phyloP scores from a whole-genome alignment of 768 basidiomycete genomes.

The Mycena latifolia region DNA sequence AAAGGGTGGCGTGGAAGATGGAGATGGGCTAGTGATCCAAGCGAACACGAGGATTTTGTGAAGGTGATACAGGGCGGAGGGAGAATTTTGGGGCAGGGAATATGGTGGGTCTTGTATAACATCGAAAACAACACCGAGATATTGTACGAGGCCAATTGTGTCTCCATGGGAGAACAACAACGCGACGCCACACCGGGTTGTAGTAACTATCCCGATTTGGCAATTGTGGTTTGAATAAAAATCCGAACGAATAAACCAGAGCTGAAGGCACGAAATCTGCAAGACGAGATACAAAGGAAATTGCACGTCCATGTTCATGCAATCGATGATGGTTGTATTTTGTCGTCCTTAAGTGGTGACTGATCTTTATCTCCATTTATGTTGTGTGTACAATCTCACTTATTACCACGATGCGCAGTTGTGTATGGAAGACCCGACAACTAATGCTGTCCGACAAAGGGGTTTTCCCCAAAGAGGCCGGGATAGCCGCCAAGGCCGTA shows the following conservation, averaged over 20 bases:
- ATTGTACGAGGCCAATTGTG: neutral
- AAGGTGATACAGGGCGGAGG: neutral
- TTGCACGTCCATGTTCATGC: too few species aligned
- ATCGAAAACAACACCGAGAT: neutral
- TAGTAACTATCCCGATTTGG: neutral
- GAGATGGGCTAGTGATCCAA: neutral
- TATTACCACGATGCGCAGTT: too few species aligned
- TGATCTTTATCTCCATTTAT: too few species aligned
- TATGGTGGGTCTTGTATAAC: neutral
- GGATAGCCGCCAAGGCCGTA: too few species aligned
- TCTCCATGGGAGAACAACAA: slow-evolving; percentile 6
- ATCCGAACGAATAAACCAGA: neutral
- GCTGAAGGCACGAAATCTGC: neutral
- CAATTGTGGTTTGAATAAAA: slow-evolving; percentile 7
- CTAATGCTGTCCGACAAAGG: too few species aligned
- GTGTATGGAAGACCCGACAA: too few species aligned
- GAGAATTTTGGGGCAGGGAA: neutral
- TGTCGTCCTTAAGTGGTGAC: too few species aligned
- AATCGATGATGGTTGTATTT: too few species aligned
- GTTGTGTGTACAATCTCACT: too few species aligned
- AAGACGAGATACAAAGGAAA: too few species aligned
- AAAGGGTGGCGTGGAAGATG: too few species aligned
- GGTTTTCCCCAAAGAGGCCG: too few species aligned
- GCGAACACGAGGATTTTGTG: slow-evolving; percentile 4
- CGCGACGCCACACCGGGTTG: neutral